phyloP scores from a whole-genome alignment of 2,329 filamentous ascomycete species.

The Nothopassalora personata region DNA sequence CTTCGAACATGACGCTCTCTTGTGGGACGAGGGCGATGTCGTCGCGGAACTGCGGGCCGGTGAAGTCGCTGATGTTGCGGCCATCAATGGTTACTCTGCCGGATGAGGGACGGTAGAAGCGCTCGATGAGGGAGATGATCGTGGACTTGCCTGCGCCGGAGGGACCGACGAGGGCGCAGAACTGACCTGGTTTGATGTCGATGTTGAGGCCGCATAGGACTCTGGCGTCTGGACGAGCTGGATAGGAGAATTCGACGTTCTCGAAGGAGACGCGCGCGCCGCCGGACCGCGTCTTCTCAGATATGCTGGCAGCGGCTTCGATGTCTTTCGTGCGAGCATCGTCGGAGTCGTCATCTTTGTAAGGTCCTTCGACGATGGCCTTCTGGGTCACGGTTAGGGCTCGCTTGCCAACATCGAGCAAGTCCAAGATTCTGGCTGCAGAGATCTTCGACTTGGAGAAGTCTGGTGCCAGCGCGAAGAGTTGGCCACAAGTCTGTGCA shows the following conservation, averaged over 20 bases:
- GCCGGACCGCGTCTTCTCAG: conserved; percentile 6
- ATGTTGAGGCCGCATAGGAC: conserved; percentile 45
- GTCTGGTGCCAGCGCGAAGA: conserved; percentile 70
- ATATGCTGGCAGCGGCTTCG: not conserved
- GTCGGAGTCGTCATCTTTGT: conserved; percentile 3
- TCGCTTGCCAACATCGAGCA: conserved; percentile 36
- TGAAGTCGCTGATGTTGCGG: conserved; percentile 34
- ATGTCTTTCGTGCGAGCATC: conserved; percentile 4
- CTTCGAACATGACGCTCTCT: conserved; percentile 46
- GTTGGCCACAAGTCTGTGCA: conserved; percentile 66
- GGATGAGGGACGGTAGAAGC: conserved; percentile 56
- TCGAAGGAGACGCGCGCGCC: conserved; percentile 46
- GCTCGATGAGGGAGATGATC: conserved; percentile 36
- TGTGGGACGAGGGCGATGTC: conserved; percentile 44
- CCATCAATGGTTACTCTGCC: conserved; percentile 58
- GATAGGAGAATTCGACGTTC: conserved; percentile 61
- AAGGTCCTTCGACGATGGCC: conserved; percentile 4
- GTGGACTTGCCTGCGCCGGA: conserved; percentile 40
- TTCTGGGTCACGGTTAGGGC: conserved; percentile 6
- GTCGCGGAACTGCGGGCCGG: conserved; percentile 37
- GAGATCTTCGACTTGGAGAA: conserved; percentile 62
- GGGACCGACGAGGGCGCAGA: conserved; percentile 40
- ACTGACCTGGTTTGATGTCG: conserved; percentile 34
- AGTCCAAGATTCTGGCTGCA: conserved; percentile 50
- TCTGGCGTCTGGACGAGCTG: conserved; percentile 53